Evolutionary conservation across 2,329 filamentous ascomycete genomes (phyloP), one percentile per base, ranked within the genome.

Genomic region (Aspergillus chevalieri): DNA sequence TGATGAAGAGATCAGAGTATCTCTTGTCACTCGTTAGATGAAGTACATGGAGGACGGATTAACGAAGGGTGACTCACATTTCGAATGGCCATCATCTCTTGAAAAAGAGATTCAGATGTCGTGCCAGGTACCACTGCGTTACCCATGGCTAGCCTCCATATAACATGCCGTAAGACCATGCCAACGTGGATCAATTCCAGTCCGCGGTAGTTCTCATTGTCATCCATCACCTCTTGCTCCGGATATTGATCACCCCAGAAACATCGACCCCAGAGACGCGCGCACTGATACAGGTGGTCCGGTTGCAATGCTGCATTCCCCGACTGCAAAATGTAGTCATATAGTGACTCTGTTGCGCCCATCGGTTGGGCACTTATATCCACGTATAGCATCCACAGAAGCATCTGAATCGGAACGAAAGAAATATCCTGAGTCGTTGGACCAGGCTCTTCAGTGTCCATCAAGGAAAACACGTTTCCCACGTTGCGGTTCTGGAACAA

Each of bases 201-300:
- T 3, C 57, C 65, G 19, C 67, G 57, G 50, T 70, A 66, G 24
- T 70, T 70, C 48, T 70, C 67, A 21, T 68, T 66, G 30, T 69
- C 66, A 46, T 70, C 67, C n/a, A 68, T 52, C 2, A 69, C 60
- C 49, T 70, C 61, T 15, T 62, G 57, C n/a, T 66, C 63, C 0
- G 67, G 67, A 45, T 70, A 70, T 24, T 64, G 61, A 14, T 64
- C 55, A 2, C 65, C 66, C 64, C 65, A 70, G 41, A 67, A 65
- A 46, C 65, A 68, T 30, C 65, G 59, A 1, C 62, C 63, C 65
- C 65, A 68, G 21, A 68, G 56, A 22, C 65, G 65, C 12, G 65
- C 65, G 44, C 63, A 65, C 43, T 59, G 64, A 49, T 66, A 59
- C 5, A 68, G 58, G 49, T 58, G 62, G 47, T 68, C 67, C 6